A percentile compares a stretch with the other conserved stretches of the same genome.
Evolutionary conservation across 345 rosid genomes (phyloP).

Genomic region (Lepidium didymum): DNA sequence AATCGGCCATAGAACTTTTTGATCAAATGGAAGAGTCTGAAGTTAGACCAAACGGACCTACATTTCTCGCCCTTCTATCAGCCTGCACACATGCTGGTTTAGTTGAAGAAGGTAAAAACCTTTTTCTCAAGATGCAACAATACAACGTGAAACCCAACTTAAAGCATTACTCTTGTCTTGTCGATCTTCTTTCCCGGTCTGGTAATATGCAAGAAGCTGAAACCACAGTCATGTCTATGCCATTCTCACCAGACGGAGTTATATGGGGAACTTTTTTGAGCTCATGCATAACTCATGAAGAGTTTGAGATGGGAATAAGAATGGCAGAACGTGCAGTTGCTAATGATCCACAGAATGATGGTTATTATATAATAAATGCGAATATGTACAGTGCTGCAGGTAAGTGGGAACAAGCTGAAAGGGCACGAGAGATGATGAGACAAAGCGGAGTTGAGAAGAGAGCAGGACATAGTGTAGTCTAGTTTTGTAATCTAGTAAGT

Average conservation of each 20-base stretch:
- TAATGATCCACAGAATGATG: conserved; percentile 52
- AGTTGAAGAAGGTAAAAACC: conserved; percentile 49
- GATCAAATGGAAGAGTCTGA: conserved; percentile 49
- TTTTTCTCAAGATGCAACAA: conserved; percentile 40
- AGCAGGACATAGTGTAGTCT: conserved; percentile 51
- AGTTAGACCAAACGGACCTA: conserved; percentile 45
- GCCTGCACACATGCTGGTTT: conserved; percentile 60
- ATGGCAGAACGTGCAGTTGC: conserved; percentile 51
- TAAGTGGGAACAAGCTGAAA: conserved; percentile 52
- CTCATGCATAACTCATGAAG: conserved; percentile 45
- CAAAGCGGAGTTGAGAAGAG: conserved; percentile 43
- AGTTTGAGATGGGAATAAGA: conserved; percentile 49
- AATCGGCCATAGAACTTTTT: conserved; percentile 43
- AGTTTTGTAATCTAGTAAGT: background rate
- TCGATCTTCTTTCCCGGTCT: conserved; percentile 63
- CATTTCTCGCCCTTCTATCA: conserved; percentile 61
- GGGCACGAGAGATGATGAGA: conserved; percentile 46
- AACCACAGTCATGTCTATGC: conserved; percentile 51
- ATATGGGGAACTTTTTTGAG: conserved; percentile 63
- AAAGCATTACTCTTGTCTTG: conserved; percentile 67
- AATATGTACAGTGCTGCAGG: conserved; percentile 61
- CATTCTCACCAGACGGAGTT: conserved; percentile 50
- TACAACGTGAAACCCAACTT: conserved; percentile 43
- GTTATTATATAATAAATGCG: conserved; percentile 50
- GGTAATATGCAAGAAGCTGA: conserved; percentile 61